phyloP scores from a whole-genome alignment of 306 rosid genomes.

The Dicorynia guianensis region DNA sequence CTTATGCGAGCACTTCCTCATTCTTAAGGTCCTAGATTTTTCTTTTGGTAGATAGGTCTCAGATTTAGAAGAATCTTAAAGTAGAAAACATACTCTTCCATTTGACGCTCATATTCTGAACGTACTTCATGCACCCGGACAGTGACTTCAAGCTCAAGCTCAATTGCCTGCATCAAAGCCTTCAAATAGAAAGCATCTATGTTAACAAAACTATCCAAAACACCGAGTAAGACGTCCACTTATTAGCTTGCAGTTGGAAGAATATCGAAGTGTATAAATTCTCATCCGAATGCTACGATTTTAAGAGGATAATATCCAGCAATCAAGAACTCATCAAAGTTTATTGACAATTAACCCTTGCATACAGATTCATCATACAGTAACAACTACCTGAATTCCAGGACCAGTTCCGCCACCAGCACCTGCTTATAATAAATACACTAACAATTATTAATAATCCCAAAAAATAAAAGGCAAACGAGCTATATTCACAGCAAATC shows the following conservation, averaged over 20 bases:
- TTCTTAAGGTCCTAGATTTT: not conserved
- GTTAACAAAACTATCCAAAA: constrained; percentile 22
- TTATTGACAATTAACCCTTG: constrained; percentile 24
- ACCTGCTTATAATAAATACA: constrained; percentile 49
- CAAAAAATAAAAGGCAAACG: constrained; percentile 23
- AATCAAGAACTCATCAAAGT: constrained; percentile 25
- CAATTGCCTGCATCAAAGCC: constrained; percentile 92
- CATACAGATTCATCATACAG: constrained; percentile 11
- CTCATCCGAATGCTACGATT: not conserved
- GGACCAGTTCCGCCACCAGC: constrained; percentile 67
- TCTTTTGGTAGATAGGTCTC: too few species aligned
- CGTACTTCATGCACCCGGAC: constrained; percentile 97
- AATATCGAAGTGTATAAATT: not conserved
- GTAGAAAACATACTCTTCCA: constrained; percentile 74
- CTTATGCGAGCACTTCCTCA: not conserved
- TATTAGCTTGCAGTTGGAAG: constrained; percentile 10
- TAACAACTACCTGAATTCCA: constrained; percentile 76
- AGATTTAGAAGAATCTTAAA: constrained; percentile 6
- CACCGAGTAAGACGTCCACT: constrained; percentile 2
- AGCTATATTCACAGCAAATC: constrained; percentile 16
- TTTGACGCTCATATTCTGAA: constrained; percentile 85
- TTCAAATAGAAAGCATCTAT: constrained; percentile 39
- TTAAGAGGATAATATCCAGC: not conserved
- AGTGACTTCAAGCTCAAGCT: constrained; percentile 93
- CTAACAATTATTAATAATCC: constrained; percentile 21